Conservation (phyloP, 768 basidiomycete species). For the Scleroderma citrinum region DNA sequence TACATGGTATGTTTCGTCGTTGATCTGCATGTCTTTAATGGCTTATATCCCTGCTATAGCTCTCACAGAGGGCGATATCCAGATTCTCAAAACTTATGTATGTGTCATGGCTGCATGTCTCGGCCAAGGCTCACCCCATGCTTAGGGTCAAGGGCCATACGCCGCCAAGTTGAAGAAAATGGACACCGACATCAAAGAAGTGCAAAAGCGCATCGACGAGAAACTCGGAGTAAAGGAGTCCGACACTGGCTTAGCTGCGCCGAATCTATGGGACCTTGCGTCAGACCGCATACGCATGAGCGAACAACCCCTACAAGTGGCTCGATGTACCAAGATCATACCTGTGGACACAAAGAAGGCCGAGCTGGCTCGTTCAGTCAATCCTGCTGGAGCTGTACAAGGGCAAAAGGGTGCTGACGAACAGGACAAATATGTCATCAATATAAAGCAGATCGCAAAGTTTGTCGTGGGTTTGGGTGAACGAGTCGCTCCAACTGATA, state of each 20-base stretch:
- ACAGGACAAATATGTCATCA: constrained; percentile 99
- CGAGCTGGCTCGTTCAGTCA: constrained; percentile 72
- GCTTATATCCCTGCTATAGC: constrained; percentile 39
- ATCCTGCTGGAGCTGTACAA: constrained; percentile 69
- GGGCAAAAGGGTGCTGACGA: constrained; percentile 97
- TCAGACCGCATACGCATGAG: constrained; percentile 89
- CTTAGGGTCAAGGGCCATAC: constrained; percentile 96
- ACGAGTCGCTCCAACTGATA: constrained; percentile 94
- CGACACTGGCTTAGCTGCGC: constrained; percentile 94
- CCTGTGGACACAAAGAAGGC: constrained; percentile 71
- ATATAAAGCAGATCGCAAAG: constrained; percentile 99
- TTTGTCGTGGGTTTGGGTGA: constrained; percentile 98
- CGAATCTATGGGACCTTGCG: constrained; percentile 95
- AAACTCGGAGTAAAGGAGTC: constrained; percentile 98
- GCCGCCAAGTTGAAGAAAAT: constrained; percentile 81
- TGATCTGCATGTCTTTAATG: background rate
- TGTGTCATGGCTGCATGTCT: constrained; percentile 19
- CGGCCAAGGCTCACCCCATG: background rate
- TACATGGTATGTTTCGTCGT: constrained; percentile 52
- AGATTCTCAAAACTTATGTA: constrained; percentile 98
- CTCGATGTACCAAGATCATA: constrained; percentile 98
- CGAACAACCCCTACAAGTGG: constrained; percentile 93
- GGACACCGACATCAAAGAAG: constrained; percentile 89
- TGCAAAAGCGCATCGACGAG: constrained; percentile 97
- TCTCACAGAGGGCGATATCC: constrained; percentile 96